Evolutionary conservation across 257 asterid genomes (phyloP).

Genomic region (Rubia yunnanensis): DNA sequence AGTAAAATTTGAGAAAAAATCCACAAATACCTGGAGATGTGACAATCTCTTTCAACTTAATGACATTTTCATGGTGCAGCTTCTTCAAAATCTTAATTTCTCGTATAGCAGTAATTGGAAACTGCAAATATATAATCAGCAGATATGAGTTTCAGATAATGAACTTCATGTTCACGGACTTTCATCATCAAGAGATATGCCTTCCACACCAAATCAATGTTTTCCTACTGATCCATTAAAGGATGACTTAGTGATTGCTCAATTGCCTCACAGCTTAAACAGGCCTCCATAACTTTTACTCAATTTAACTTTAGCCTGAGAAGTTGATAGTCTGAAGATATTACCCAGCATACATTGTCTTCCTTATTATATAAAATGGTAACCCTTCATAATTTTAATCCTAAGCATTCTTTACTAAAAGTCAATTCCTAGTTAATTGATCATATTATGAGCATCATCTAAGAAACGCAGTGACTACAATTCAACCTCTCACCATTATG

Average conservation of each 20-base stretch:
- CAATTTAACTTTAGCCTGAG: not conserved
- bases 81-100: constrained; percentile 84
- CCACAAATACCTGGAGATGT: constrained; percentile 59
- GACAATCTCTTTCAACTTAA: constrained; percentile 78
- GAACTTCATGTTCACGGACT: not conserved
- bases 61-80: constrained; percentile 82
- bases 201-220: not conserved
- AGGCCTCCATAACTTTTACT: not conserved
- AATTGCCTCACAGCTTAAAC: not conserved
- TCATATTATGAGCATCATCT: not conserved
- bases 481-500: not conserved
- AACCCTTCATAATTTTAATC: not conserved
- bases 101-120: constrained; percentile 84
- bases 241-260: not conserved
- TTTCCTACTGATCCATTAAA: not conserved
- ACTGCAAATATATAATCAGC: constrained; percentile 33
- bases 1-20: not conserved
- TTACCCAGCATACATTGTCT: not conserved
- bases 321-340: not conserved
- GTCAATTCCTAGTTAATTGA: not conserved
- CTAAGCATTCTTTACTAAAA: not conserved
- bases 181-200: constrained; percentile 3
- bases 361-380: not conserved
- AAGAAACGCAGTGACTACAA: not conserved
- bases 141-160: not conserved